Evolutionary conservation across 2,329 filamentous ascomycete genomes (phyloP), one percentile per base, ranked within the genome.

Genomic region (Scedosporium dehoogii): DNA sequence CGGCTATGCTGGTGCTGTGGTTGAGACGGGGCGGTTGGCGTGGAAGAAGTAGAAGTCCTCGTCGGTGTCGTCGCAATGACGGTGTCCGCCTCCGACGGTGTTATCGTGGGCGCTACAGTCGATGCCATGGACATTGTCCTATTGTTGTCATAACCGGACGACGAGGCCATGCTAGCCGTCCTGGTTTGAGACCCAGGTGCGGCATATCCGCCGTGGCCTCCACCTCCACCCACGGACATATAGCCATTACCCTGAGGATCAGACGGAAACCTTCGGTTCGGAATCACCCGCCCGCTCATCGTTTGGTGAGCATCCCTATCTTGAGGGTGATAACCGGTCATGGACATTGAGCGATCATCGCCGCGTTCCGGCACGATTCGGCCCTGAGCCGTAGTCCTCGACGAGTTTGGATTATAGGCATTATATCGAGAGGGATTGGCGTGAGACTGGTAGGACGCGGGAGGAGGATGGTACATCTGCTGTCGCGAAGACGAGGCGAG

Each of bases 101-200:
- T 81, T 63, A 91, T 83, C 1, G 89, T 92, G 9, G 88, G 81
- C 3, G 85, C 84, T 62, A 91, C 82, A 7, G 89, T 92, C 23
- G 92, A 96, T 38, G 92, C 91, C 90, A 96, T 96, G 1, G 92
- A 96, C 86, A 96, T 92, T 53, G 91, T 88, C 63, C 92, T 72
- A 74, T 68, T 79, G 79, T 66, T 84, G 79, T 46, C 69, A 67
- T 72, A 71, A 41, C 75, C 75, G 29, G 72, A 78, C 10, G 84
- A 84, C 6, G 82, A 86, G 41, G 79, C 78, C 80, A 86, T 85
- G 67, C 83, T 86, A 61, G 83, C 80, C n/a, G 82, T 84, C 65
- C 81, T 80, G 57, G 81, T 85, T 68, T 84, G 81, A 16, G 76
- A 75, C 63, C 80, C 85, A 38, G 79, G 83, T 27, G 78, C 75